Percentiles rank a stretch among this genome's conserved stretches.
phyloP scores from a whole-genome alignment of 2,329 filamentous ascomycete genomes.

The Westerdykella ornata region DNA sequence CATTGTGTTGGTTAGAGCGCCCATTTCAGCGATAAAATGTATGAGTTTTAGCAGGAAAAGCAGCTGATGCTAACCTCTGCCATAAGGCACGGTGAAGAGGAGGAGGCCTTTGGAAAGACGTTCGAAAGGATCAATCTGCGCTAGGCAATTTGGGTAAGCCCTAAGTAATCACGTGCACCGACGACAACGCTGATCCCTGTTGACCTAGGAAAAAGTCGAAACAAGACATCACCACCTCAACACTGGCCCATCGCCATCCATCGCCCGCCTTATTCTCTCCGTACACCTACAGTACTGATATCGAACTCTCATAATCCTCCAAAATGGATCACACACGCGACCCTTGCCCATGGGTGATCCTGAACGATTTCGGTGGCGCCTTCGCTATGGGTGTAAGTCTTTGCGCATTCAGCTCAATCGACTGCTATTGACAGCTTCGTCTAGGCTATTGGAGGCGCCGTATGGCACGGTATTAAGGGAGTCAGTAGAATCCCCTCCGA shows the following conservation, averaged over 20 bases:
- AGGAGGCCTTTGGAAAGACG: too few species aligned
- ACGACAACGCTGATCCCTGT: background rate
- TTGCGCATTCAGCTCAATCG: slow-evolving; percentile 1
- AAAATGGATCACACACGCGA: slow-evolving; percentile 92
- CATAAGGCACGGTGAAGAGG: too few species aligned
- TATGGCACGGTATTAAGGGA: slow-evolving; percentile 97
- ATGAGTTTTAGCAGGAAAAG: too few species aligned
- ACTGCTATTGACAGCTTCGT: slow-evolving; percentile 9
- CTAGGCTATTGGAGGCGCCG: slow-evolving; percentile 44
- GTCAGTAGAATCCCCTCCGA: slow-evolving; percentile 49
- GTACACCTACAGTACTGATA: background rate
- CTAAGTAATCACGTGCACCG: background rate
- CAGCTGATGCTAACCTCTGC: too few species aligned
- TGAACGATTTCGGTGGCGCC: slow-evolving; percentile 96
- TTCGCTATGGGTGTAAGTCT: slow-evolving; percentile 87
- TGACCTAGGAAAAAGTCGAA: slow-evolving; percentile 24
- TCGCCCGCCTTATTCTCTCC: background rate
- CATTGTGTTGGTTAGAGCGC: too few species aligned
- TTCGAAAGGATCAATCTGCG: too few species aligned
- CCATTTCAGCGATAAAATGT: too few species aligned
- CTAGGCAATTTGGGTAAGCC: too few species aligned
- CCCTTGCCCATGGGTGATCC: slow-evolving; percentile 91
- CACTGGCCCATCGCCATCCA: background rate
- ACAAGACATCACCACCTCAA: slow-evolving; percentile 17
- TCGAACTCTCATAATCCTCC: background rate